Conservation (phyloP, 257 asterid species). For the Solanum lignicaule region DNA sequence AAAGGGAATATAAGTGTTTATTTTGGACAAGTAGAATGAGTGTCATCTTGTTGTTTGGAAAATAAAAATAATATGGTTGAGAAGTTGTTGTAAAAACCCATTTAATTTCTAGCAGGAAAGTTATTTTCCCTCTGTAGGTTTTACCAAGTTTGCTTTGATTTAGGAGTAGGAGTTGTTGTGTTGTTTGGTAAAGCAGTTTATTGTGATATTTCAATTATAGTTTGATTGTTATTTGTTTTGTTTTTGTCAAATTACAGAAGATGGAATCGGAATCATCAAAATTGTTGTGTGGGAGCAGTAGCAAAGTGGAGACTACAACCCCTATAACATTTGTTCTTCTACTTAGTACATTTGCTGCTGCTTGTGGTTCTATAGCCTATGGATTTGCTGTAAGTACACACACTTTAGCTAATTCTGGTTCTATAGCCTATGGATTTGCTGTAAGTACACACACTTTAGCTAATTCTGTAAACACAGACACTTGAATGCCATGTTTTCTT, state of each 20-base stretch:
- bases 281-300: background rate
- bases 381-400: constrained; percentile 12
- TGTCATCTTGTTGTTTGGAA: background rate
- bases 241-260: background rate
- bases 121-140: background rate
- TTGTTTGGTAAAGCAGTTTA: background rate
- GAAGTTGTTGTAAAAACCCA: background rate
- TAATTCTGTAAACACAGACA: background rate
- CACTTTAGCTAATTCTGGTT: background rate
- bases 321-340: background rate
- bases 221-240: background rate
- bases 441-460: background rate
- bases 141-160: background rate
- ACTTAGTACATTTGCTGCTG: constrained; percentile 4
- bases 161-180: background rate
- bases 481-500: no score
- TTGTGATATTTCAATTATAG: background rate
- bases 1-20: background rate
- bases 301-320: background rate
- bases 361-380: constrained; percentile 7
- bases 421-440: constrained; percentile 10
- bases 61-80: background rate
- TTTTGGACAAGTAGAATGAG: background rate
- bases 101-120: background rate
- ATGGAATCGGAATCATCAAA: background rate